phyloP scores from a whole-genome alignment of 495 filamentous ascomycete genomes.

The Daldinia concentrica region DNA sequence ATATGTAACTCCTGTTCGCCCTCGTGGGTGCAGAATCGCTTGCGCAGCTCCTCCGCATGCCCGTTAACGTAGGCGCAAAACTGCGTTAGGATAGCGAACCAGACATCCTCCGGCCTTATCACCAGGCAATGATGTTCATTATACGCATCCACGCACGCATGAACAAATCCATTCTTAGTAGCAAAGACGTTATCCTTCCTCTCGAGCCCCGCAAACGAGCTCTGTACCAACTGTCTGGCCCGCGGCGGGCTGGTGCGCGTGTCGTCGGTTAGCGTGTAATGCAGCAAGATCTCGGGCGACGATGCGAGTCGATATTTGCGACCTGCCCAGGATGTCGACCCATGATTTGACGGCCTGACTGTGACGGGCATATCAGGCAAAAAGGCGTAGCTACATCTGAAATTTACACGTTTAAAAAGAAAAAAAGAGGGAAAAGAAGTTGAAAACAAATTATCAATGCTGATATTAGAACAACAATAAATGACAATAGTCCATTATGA shows the following conservation, averaged over 20 bases:
- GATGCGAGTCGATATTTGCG: slow-evolving; percentile 39
- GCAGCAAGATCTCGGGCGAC: slow-evolving; percentile 37
- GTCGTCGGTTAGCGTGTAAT: slow-evolving; percentile 42
- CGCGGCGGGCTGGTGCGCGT: slow-evolving; percentile 41
- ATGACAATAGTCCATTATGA: slow-evolving; percentile 25
- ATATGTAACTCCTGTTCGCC: slow-evolving; percentile 60
- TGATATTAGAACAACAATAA: slow-evolving; percentile 10
- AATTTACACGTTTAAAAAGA: slow-evolving; percentile 12
- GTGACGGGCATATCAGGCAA: slow-evolving; percentile 43
- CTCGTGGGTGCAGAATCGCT: slow-evolving; percentile 87
- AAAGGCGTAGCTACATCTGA: slow-evolving; percentile 39
- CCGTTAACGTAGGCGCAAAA: slow-evolving; percentile 72
- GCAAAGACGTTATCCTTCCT: slow-evolving; percentile 48
- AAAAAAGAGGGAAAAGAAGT: slow-evolving; percentile 5
- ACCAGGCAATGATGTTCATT: slow-evolving; percentile 63
- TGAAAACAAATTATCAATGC: slow-evolving; percentile 9
- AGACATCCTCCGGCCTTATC: slow-evolving; percentile 69
- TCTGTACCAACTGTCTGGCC: slow-evolving; percentile 45
- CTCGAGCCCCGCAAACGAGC: slow-evolving; percentile 44
- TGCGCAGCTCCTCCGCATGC: slow-evolving; percentile 82
- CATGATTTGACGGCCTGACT: slow-evolving; percentile 42
- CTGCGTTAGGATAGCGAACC: slow-evolving; percentile 67
- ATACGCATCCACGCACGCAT: slow-evolving; percentile 61
- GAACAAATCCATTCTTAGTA: slow-evolving; percentile 62
- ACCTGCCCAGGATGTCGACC: slow-evolving; percentile 42